Evolutionary conservation across 169 alveolate genomes (phyloP), one percentile per base, ranked within the genome.

Genomic region (Ichthyophthirius multifiliis): DNA sequence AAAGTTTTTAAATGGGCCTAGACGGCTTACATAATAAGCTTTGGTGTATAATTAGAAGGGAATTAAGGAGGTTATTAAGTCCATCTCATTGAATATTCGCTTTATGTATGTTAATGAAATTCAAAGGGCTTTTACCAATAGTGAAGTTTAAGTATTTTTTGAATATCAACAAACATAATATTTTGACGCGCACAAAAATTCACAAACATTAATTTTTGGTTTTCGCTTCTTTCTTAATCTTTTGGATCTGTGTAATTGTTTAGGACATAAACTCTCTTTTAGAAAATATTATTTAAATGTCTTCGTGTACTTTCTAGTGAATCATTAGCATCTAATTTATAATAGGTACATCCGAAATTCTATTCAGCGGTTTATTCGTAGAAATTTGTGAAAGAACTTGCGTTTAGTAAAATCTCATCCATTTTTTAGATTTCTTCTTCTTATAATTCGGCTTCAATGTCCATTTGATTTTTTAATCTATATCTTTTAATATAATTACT

Each of bases 31-130:
- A 48, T 39, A 2, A 81, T 44, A 12, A 46, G 65, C 32, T 81
- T 67, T 27, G 86, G 86, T 41, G 81, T 18, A 12, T 46, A 81
- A 31, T 81, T 81, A 3, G 82, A 67, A 23, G 86, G 86, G 34
- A 64, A 44, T n/a, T 27, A 31, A 34, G 64, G 46, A 37, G 18
- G 27, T 16, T 67, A 1, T 32, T 81, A 32, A 46, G 86, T 71
- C 86, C 86, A 81, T 71, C 86, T 81, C 86, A 81, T 81, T 15
- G 71, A 43, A 13, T 71, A 81, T 47, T 81, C 76, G 31, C 73
- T 81, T n/a, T 64, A 16, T 5, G 73, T 34, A n/a, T 73, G 31
- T 0, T 71, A 65, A 20, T 44, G 62, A 18, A 41, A 62, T 31
- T 67, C 43, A n/a, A 18, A 27, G 0, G 30, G 10, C 34, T 67